Evolutionary conservation across 2,329 filamentous ascomycete genomes (phyloP).

Genomic region (Fusarium sp.): DNA sequence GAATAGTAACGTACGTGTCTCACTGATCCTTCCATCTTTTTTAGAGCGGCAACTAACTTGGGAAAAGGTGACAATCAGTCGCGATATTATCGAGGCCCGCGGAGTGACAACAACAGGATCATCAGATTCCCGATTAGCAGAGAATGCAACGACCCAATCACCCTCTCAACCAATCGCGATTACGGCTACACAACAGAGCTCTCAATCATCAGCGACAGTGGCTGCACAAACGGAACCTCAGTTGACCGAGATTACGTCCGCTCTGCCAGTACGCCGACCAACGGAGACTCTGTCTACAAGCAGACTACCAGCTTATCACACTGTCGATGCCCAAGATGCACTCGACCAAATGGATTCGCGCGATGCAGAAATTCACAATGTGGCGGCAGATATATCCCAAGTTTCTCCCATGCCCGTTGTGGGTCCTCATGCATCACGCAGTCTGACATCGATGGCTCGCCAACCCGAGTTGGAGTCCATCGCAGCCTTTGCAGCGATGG

Average conservation of each 20-base stretch:
- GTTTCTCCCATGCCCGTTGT: slow-evolving; percentile 1
- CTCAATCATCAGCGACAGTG: background rate
- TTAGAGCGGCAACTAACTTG: slow-evolving; percentile 34
- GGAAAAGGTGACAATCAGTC: slow-evolving; percentile 39
- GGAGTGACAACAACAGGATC: slow-evolving; percentile 6
- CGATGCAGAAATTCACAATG: slow-evolving; percentile 28
- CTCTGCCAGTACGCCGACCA: background rate
- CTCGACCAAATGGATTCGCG: slow-evolving; percentile 7
- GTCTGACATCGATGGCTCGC: slow-evolving; percentile 1
- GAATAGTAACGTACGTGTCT: slow-evolving; percentile 35
- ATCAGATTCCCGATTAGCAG: slow-evolving; percentile 4
- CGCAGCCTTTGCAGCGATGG: slow-evolving; percentile 10
- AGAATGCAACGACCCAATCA: background rate
- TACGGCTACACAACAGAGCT: background rate
- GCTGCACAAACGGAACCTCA: background rate
- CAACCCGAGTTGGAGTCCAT: slow-evolving; percentile 4
- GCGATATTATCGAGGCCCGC: slow-evolving; percentile 3
- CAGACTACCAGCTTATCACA: background rate
- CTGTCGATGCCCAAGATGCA: slow-evolving; percentile 6
- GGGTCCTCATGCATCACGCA: slow-evolving; percentile 1
- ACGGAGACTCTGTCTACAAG: background rate
- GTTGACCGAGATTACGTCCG: background rate
- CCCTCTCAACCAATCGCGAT: background rate
- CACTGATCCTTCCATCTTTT: background rate
- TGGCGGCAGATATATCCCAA: slow-evolving; percentile 12